A percentile compares a stretch with the other conserved stretches of the same genome.
These are phyloP conservation scores for Phaeosphaeriaceae sp. DNA, from an alignment of 2,329 filamentous ascomycete genomes.

Conservation along the genomic window DNA sequence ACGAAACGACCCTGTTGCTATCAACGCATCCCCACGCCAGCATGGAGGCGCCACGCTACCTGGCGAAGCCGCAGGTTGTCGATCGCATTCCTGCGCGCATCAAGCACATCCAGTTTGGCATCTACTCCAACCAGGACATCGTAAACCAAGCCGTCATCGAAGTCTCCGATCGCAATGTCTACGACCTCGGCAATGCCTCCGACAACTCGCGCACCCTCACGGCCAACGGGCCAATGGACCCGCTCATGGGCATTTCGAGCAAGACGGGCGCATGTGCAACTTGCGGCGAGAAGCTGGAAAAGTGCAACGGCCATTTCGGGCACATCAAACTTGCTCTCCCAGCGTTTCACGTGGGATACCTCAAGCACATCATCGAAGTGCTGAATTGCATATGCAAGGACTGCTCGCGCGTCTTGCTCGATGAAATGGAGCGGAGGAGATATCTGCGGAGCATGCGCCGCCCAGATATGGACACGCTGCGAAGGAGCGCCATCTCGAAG, in stretches of 20 bases:
- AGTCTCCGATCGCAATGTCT: slow-evolving; percentile 91
- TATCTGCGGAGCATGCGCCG: slow-evolving; percentile 83
- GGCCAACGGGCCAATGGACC: slow-evolving; percentile 84
- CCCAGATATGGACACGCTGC: slow-evolving; percentile 84
- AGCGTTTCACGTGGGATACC: slow-evolving; percentile 94
- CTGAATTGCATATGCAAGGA: slow-evolving; percentile 96
- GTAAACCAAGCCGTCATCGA: slow-evolving; percentile 94
- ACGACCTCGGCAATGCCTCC: slow-evolving; percentile 76
- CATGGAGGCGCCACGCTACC: slow-evolving; percentile 32
- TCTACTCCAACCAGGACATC: slow-evolving; percentile 92
- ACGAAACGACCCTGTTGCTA: slow-evolving; percentile 6
- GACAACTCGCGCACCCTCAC: slow-evolving; percentile 71
- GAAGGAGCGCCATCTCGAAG: slow-evolving; percentile 83
- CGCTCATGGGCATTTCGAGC: slow-evolving; percentile 85
- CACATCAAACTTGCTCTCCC: slow-evolving; percentile 90
- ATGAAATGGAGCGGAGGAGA: slow-evolving; percentile 76
- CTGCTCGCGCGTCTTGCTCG: slow-evolving; percentile 83
- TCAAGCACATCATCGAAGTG: slow-evolving; percentile 90
- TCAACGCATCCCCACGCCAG: slow-evolving; percentile 10
- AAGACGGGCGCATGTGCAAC: slow-evolving; percentile 82
- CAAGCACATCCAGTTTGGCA: slow-evolving; percentile 91
- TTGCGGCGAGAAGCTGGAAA: slow-evolving; percentile 79
- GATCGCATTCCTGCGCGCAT: slow-evolving; percentile 91
- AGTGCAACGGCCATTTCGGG: slow-evolving; percentile 95
- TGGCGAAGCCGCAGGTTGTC: slow-evolving; percentile 84